Evolutionary conservation across 176 grass and related monocot genomes (phyloP), one percentile per base, ranked within the genome.

Genomic region (Oryza officinalis): DNA sequence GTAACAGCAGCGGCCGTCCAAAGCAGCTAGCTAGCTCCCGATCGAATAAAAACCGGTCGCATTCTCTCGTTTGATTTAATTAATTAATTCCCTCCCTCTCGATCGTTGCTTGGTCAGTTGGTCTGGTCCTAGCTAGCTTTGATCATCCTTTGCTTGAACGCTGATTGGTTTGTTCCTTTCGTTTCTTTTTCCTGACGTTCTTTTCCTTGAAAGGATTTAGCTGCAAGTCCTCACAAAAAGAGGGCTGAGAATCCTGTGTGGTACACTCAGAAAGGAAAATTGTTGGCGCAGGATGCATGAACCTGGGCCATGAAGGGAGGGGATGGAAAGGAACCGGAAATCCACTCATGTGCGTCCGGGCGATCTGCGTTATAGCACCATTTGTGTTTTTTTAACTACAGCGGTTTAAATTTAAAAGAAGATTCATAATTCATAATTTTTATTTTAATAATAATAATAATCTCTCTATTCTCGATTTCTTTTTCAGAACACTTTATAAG

Each of bases 191-290:
- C 27, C 4, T 37, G 63, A 38, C 63, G 37, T 75, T 71, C 50
- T 65, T 81, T 65, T 70, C 64, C 5, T 47, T 20, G 3, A 75
- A 70, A 50, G 40, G 65, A 57, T 89, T 71, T 28, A 73, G 71
- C 38, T 25, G 50, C 15, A 49, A 49, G 63, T 17, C 47, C 54
- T 63, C 81, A 75, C 69, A 15, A 27, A 23, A 61, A 52, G 17
- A 46, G 30, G 35, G 69, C 22, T 18, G 1, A 35, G 22, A 67
- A 74, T 74, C 35, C 35, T 75, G 69, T 9, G 75, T 17, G 68
- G 77, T 7, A 52, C 46, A 69, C 37, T 75, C 27, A 8, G 63
- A 80, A 84, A 88, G 46, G 35, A 78, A 75, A 49, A 25, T 17
- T 80, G 69, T 49, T 49, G 52, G 28, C 8, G 10, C 8, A 20